Conservation (phyloP, 345 rosid genomes). For the Fremontodendron californicum region DNA sequence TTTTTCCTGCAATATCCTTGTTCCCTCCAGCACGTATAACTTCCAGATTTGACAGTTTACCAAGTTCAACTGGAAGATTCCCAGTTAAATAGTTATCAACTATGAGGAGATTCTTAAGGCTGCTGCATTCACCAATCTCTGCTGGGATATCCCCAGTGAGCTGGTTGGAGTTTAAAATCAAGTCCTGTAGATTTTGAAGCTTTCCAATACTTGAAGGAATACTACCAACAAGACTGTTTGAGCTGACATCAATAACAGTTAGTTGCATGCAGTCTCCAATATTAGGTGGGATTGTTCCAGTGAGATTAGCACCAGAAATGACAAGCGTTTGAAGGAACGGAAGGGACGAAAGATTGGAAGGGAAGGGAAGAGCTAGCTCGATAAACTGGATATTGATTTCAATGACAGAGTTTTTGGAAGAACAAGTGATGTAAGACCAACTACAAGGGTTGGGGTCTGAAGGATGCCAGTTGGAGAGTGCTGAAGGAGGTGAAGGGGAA, state of each 20-base stretch:
- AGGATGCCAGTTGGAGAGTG: slow-evolving; percentile 52
- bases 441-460: slow-evolving; percentile 60
- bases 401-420: slow-evolving; percentile 42
- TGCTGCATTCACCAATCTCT: slow-evolving; percentile 56
- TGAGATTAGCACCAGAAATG: slow-evolving; percentile 60
- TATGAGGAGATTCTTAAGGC: slow-evolving; percentile 52
- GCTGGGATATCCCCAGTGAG: slow-evolving; percentile 64
- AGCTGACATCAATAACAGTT: slow-evolving; percentile 51
- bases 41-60: slow-evolving; percentile 50
- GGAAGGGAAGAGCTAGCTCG: slow-evolving; percentile 55
- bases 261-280: slow-evolving; percentile 46
- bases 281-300: slow-evolving; percentile 54
- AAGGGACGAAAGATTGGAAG: slow-evolving; percentile 49
- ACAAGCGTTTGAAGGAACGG: slow-evolving; percentile 48
- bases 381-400: slow-evolving; percentile 55
- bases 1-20: slow-evolving; percentile 61
- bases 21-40: slow-evolving; percentile 76
- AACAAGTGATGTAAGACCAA: slow-evolving; percentile 63
- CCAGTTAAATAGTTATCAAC: slow-evolving; percentile 67
- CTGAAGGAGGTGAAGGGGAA: slow-evolving; percentile 34
- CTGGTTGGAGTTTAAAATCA: slow-evolving; percentile 64
- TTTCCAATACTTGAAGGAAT: slow-evolving; percentile 71
- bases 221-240: slow-evolving; percentile 63
- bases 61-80: slow-evolving; percentile 51
- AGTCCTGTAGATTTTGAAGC: slow-evolving; percentile 56